Conservation (phyloP, 192 early-diverging fungal species). For the Diversispora epigaea region DNA sequence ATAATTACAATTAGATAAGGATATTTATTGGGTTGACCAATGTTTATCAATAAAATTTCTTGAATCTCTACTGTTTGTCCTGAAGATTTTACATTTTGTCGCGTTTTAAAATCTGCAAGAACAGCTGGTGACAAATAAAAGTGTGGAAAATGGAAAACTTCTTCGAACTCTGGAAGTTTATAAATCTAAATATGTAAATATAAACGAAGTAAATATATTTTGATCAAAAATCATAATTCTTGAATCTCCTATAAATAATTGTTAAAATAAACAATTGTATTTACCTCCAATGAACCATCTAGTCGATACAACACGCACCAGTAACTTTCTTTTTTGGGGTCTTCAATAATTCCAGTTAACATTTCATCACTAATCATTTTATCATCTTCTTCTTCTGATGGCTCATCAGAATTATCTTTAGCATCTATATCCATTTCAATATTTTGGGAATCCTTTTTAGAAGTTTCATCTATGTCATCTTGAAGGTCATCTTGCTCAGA, state of each 20-base stretch:
- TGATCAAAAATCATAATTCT: background rate
- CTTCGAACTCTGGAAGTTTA: conserved; percentile 53
- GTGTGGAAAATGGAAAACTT: conserved; percentile 56
- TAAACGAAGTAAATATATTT: background rate
- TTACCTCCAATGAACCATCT: conserved; percentile 67
- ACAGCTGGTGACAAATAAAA: conserved; percentile 62
- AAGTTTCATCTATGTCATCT: background rate
- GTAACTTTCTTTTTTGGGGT: conserved; percentile 42
- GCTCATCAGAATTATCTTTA: conserved; percentile 22
- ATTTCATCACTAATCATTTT: conserved; percentile 46
- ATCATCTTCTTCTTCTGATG: conserved; percentile 25
- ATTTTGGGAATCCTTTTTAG: background rate
- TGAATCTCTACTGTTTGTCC: conserved; percentile 54
- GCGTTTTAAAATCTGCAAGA: conserved; percentile 48
- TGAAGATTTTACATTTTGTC: conserved; percentile 41
- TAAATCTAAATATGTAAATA: conserved; percentile 45
- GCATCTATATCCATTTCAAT: conserved; percentile 32
- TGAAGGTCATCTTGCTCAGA: conserved; percentile 1
- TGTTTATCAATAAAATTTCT: conserved; percentile 66
- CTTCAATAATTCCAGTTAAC: conserved; percentile 42
- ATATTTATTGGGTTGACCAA: conserved; percentile 58
- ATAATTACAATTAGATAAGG: conserved; percentile 71
- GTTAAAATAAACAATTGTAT: background rate
- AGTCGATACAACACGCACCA: conserved; percentile 69
- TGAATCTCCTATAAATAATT: background rate